Evolutionary conservation across 83 land plant genomes (phyloP).

Genomic region (Picea abies): DNA sequence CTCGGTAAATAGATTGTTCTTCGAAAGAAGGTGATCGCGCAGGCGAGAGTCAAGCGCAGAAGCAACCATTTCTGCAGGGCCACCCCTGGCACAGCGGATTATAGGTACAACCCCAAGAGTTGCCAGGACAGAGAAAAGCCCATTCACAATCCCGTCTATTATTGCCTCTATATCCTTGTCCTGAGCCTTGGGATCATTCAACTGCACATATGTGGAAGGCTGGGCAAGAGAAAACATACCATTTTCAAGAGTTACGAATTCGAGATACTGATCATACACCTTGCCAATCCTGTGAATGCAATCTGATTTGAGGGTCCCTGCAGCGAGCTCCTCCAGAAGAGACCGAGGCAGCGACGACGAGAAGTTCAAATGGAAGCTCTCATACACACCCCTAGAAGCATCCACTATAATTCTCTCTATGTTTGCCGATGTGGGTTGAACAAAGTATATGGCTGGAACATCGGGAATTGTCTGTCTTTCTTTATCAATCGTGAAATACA

Average conservation of each 20-base stretch:
- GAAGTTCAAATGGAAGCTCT: slow-evolving; percentile 82
- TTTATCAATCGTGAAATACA: slow-evolving; percentile 80
- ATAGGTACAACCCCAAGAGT: slow-evolving; percentile 90
- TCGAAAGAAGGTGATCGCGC: slow-evolving; percentile 75
- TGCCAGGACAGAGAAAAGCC: slow-evolving; percentile 87
- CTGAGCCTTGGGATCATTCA: slow-evolving; percentile 89
- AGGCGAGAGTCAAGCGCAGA: slow-evolving; percentile 67
- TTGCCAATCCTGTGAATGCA: slow-evolving; percentile 67
- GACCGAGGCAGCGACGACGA: slow-evolving; percentile 88
- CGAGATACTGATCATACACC: slow-evolving; percentile 93
- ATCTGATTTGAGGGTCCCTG: slow-evolving; percentile 60
- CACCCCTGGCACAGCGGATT: slow-evolving; percentile 87
- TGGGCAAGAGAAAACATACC: slow-evolving; percentile 88
- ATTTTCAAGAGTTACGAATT: slow-evolving; percentile 87
- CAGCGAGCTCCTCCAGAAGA: slow-evolving; percentile 84
- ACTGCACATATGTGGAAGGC: slow-evolving; percentile 64
- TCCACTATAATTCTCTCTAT: slow-evolving; percentile 68
- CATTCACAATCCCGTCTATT: slow-evolving; percentile 73
- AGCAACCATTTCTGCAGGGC: slow-evolving; percentile 97
- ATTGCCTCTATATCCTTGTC: slow-evolving; percentile 84
- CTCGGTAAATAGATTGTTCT: slow-evolving; percentile 86
- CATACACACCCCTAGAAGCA: slow-evolving; percentile 69
- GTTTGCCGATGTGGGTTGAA: slow-evolving; percentile 62
- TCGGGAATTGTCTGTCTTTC: slow-evolving; percentile 87
- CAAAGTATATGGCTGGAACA: slow-evolving; percentile 94